Percentiles rank a stretch among this genome's conserved stretches.
phyloP scores from a whole-genome alignment of 2,329 filamentous ascomycete genomes.

The Peltaster fructicola region DNA sequence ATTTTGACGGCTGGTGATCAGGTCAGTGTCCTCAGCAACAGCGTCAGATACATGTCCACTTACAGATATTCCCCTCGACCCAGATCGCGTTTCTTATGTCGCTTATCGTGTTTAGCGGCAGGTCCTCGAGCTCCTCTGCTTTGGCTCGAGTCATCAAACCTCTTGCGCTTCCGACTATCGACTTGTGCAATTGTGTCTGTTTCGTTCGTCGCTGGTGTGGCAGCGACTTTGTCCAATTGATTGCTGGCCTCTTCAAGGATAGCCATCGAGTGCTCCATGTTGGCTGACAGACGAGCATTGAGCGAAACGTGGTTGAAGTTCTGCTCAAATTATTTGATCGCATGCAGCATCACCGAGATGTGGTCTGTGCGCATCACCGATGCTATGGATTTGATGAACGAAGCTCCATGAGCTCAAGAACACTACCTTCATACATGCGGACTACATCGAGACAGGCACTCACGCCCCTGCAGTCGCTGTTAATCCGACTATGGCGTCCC shows the following conservation, averaged over 20 bases:
- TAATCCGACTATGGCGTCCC: no score
- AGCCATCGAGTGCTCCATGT: constrained; percentile 17
- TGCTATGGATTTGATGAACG: no score
- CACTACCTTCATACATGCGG: no score
- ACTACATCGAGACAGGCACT: no score
- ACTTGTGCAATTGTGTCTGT: constrained; percentile 3
- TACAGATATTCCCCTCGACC: constrained; percentile 49
- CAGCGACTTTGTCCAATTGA: constrained; percentile 7
- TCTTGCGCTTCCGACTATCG: constrained; percentile 13
- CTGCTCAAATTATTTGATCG: no score
- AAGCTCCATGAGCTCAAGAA: no score
- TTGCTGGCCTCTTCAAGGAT: constrained; percentile 15
- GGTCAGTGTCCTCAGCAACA: constrained; percentile 16
- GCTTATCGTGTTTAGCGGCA: constrained; percentile 14
- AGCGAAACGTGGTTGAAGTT: background rate
- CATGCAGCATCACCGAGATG: no score
- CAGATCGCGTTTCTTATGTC: constrained; percentile 46
- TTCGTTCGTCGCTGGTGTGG: constrained; percentile 3
- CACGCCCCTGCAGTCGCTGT: no score
- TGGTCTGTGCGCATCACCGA: no score
- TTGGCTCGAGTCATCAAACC: constrained; percentile 10
- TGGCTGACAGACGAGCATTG: constrained; percentile 7
- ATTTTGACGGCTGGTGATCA: constrained; percentile 22
- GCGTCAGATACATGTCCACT: constrained; percentile 13
- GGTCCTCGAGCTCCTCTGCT: constrained; percentile 9